Evolutionary conservation across 2,329 filamentous ascomycete genomes (phyloP).

Genomic region (Zalaria sp.): DNA sequence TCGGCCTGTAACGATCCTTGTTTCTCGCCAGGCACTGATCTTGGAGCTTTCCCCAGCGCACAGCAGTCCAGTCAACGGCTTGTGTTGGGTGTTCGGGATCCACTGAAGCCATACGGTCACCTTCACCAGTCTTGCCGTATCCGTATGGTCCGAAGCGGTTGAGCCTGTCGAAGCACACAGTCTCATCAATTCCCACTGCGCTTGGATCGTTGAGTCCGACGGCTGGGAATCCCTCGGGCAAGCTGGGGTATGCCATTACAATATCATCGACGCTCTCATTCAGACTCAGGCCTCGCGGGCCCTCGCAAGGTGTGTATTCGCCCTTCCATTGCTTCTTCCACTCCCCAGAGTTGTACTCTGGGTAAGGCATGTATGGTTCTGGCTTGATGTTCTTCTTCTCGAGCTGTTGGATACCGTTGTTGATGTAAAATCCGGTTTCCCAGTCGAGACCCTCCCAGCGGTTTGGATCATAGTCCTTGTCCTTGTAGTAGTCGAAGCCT

Average conservation of each 20-base stretch:
- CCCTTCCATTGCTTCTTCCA: slow-evolving; percentile 47
- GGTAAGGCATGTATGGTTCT: slow-evolving; percentile 55
- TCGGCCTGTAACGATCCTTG: slow-evolving; percentile 40
- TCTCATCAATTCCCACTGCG: slow-evolving; percentile 45
- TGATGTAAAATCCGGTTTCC: slow-evolving; percentile 24
- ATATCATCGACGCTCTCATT: slow-evolving; percentile 48
- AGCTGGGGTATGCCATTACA: slow-evolving; percentile 45
- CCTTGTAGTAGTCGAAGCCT: slow-evolving; percentile 26
- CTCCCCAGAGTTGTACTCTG: slow-evolving; percentile 48
- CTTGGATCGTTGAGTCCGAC: slow-evolving; percentile 51
- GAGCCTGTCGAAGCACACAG: slow-evolving; percentile 52
- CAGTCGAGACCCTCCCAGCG: slow-evolving; percentile 30
- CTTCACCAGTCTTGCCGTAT: slow-evolving; percentile 31
- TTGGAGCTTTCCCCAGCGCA: slow-evolving; percentile 61
- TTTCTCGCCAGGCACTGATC: slow-evolving; percentile 52
- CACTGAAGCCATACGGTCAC: slow-evolving; percentile 13
- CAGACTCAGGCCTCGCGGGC: slow-evolving; percentile 37
- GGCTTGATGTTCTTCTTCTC: slow-evolving; percentile 22
- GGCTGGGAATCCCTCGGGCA: slow-evolving; percentile 43
- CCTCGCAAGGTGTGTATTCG: slow-evolving; percentile 48
- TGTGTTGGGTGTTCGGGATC: slow-evolving; percentile 9
- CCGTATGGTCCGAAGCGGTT: slow-evolving; percentile 42
- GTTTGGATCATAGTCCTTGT: slow-evolving; percentile 32
- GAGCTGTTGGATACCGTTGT: slow-evolving; percentile 16
- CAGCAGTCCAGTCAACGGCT: slow-evolving; percentile 41